Base-by-base conservation (phyloP, 202 grass and related monocot genomes). In the Eragrostis tef region DNA sequence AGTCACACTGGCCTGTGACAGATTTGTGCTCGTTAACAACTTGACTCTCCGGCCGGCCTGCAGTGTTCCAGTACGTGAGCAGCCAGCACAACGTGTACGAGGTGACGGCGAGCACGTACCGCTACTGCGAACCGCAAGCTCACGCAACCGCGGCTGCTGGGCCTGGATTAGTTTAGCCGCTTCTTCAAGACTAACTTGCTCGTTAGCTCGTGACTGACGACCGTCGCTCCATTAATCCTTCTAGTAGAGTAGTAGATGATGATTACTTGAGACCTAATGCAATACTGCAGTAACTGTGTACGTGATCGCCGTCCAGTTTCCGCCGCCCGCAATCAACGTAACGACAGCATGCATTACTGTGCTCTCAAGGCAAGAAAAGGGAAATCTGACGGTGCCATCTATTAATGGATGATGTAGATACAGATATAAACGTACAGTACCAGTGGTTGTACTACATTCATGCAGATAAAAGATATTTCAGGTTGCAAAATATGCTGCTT, bases 51-150 rank as follows among this genome's bases (percentile, higher is more conserved):
- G n/a, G n/a, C n/a, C n/a, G n/a, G n/a, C n/a, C 42, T 70, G 80
- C 84, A 92, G 91, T 88, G 56, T 94, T 97, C 79, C 73, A 70
- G 25, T 94, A 94, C 75, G 85, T 94, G 5, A 81, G 52, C 79
- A 22, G 64, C 67, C 91, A 91, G 82, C 91, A 97, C 81, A 76
- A 97, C 69, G 76, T 83, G 64, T 78, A 81, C 36, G 74, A 88
- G 68, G 94, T 94, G 70, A 87, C 58, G 24, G 42, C 85, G 71
- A 74, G 64, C n/a, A 20, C 87, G 0, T 97, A 80, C 78, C 67
- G 68, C 11, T 86, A 85, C 10, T 94, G 94, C 77, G 20, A 93
- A 71, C 45, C 45, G 67, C 67, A 71, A 48, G 67, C 42, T 48
- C 44, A 71, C 67, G 67, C 67, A 49, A 71, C 21, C 67, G 22